Percentiles rank a stretch among this genome's conserved stretches.
phyloP scores from a whole-genome alignment of 495 filamentous ascomycete species.

The Haplographium delicatum region DNA sequence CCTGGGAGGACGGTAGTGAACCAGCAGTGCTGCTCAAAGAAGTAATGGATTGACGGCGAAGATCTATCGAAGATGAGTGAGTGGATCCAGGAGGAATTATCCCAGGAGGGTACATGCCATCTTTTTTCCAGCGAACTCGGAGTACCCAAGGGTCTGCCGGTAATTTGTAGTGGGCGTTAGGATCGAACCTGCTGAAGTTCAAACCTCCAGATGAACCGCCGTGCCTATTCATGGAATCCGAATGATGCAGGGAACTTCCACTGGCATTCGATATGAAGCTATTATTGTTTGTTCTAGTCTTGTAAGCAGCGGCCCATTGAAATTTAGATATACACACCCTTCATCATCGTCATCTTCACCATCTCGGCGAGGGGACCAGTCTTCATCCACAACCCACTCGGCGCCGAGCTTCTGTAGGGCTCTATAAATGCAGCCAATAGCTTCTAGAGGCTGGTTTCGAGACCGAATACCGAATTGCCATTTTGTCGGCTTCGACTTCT shows the following conservation, averaged over 20 bases:
- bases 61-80: conserved; percentile 25
- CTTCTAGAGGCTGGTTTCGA: conserved; percentile 87
- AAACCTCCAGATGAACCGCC: conserved; percentile 11
- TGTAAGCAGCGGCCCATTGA: conserved; percentile 1
- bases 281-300: conserved; percentile 14
- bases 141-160: conserved; percentile 97
- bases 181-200: conserved; percentile 18
- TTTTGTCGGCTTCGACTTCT: conserved; percentile 65
- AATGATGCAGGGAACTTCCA: conserved; percentile 27
- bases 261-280: conserved; percentile 24
- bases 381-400: conserved; percentile 67
- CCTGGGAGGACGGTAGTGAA: conserved; percentile 19
- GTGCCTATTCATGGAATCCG: conserved; percentile 28
- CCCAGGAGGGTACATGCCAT: conserved; percentile 53
- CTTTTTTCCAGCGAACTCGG: conserved; percentile 77
- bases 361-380: conserved; percentile 30
- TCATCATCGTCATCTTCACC: conserved; percentile 11
- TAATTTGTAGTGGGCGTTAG: conserved; percentile 58
- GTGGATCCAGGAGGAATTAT: conserved; percentile 24
- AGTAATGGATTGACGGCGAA: conserved; percentile 24
- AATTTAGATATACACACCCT: conserved; percentile 7
- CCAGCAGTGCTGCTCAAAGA: conserved; percentile 33
- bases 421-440: conserved; percentile 88
- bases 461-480: conserved; percentile 98
- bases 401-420: conserved; percentile 82